Conservation (phyloP, 176 grass and related monocot genomes). For the Metroxylon sagu region DNA sequence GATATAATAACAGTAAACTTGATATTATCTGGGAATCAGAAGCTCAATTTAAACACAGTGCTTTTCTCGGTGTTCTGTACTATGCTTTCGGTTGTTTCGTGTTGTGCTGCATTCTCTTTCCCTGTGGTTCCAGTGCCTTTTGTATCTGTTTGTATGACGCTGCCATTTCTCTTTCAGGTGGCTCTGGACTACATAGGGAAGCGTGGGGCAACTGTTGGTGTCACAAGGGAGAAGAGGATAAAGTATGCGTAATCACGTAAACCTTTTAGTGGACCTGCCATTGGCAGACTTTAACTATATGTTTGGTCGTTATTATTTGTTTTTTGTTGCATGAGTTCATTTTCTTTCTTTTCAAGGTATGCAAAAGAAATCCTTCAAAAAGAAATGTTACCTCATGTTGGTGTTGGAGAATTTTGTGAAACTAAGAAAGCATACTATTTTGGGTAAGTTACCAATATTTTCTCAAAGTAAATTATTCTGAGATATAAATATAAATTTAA, state of each 20-base stretch:
- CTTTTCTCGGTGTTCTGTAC: too few relatives aligned
- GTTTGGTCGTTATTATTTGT: background rate
- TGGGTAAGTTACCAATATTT: conserved; percentile 37
- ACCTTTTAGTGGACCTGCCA: background rate
- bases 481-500: too few relatives aligned
- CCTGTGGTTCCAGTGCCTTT: background rate
- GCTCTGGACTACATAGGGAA: conserved; percentile 98
- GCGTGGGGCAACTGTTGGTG: conserved; percentile 91
- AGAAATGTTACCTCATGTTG: conserved; percentile 99
- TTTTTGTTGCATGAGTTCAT: conserved; percentile 1
- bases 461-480: too few relatives aligned
- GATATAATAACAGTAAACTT: too few relatives aligned
- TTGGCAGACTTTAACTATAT: too few relatives aligned
- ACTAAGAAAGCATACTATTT: conserved; percentile 99
- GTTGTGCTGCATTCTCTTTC: background rate
- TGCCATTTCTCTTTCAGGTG: conserved; percentile 35
- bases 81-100: too few relatives aligned
- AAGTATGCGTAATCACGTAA: conserved; percentile 37
- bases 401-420: conserved; percentile 92
- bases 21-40: too few relatives aligned
- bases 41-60: too few relatives aligned
- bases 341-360: conserved; percentile 37
- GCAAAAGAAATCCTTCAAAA: conserved; percentile 99
- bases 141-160: too few relatives aligned
- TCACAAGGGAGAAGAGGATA: conserved; percentile 84